Conservation (phyloP, 345 rosid species). For the Aquilaria sinensis region DNA sequence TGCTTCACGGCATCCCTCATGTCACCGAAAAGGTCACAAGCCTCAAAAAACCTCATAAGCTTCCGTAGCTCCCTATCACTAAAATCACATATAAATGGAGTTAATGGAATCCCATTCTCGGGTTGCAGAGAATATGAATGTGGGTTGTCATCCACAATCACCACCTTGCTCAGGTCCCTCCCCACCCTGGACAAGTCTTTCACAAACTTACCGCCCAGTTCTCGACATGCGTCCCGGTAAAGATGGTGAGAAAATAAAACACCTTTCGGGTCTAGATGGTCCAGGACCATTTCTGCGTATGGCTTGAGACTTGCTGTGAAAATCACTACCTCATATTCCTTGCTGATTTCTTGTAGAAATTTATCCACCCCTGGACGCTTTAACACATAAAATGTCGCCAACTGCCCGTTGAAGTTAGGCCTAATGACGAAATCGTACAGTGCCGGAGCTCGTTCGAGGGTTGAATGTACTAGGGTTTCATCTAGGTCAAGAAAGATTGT, state of each 20-base stretch:
- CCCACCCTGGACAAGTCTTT: constrained; percentile 74
- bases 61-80: constrained; percentile 48
- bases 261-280: constrained; percentile 45
- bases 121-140: constrained; percentile 66
- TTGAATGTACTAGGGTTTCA: constrained; percentile 79
- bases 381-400: constrained; percentile 56
- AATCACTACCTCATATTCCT: constrained; percentile 58
- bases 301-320: constrained; percentile 82
- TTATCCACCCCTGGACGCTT: constrained; percentile 87
- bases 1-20: constrained; percentile 70
- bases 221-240: constrained; percentile 65
- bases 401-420: constrained; percentile 58
- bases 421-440: constrained; percentile 55
- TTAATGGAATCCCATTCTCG: constrained; percentile 67
- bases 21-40: constrained; percentile 45
- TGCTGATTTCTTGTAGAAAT: constrained; percentile 45
- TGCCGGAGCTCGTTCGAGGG: constrained; percentile 52
- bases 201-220: constrained; percentile 60
- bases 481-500: constrained; percentile 86
- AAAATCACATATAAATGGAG: constrained; percentile 52
- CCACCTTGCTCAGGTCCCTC: constrained; percentile 53
- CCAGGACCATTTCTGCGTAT: constrained; percentile 73
- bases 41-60: constrained; percentile 44
- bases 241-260: constrained; percentile 50
- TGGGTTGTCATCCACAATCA: constrained; percentile 86